These are phyloP conservation scores for Physaria fendleri DNA, from an alignment of 345 rosid species.

Conservation along the genomic window DNA sequence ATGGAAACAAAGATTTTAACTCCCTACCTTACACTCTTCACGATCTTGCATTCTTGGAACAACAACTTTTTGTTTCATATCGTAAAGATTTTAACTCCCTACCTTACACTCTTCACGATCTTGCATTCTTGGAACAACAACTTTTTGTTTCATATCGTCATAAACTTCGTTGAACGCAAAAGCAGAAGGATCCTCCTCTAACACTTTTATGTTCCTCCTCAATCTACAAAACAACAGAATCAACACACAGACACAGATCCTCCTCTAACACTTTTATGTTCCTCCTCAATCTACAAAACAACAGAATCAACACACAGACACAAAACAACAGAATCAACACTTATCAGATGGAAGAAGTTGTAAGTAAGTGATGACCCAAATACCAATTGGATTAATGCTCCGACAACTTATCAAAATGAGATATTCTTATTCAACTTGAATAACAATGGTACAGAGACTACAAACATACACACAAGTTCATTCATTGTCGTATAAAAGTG, in stretches of 20 bases:
- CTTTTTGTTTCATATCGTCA: slow-evolving; percentile 66
- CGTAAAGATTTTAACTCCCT: too few species aligned
- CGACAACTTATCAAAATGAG: too few species aligned
- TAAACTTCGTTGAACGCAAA: slow-evolving; percentile 82
- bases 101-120: slow-evolving; percentile 78
- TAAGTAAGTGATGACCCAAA: too few species aligned
- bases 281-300: slow-evolving; percentile 82
- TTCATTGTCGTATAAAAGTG: too few species aligned
- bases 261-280: slow-evolving; percentile 79
- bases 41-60: slow-evolving; percentile 53
- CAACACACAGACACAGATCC: slow-evolving; percentile 27
- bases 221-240: too few species aligned
- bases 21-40: slow-evolving; percentile 52
- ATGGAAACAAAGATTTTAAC: neutral
- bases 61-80: slow-evolving; percentile 15
- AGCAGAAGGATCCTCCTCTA: slow-evolving; percentile 78
- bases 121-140: slow-evolving; percentile 40
- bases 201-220: slow-evolving; percentile 82
- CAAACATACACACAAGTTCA: slow-evolving; percentile 21
- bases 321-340: neutral
- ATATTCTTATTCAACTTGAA: too few species aligned
- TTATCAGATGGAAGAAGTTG: neutral
- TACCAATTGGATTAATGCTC: too few species aligned
- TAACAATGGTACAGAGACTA: too few species aligned
- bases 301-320: too few species aligned